Percentiles rank a stretch among this genome's conserved stretches.
Evolutionary conservation across 2,329 filamentous ascomycete genomes (phyloP).

Genomic region (Colletotrichum tropicicola): DNA sequence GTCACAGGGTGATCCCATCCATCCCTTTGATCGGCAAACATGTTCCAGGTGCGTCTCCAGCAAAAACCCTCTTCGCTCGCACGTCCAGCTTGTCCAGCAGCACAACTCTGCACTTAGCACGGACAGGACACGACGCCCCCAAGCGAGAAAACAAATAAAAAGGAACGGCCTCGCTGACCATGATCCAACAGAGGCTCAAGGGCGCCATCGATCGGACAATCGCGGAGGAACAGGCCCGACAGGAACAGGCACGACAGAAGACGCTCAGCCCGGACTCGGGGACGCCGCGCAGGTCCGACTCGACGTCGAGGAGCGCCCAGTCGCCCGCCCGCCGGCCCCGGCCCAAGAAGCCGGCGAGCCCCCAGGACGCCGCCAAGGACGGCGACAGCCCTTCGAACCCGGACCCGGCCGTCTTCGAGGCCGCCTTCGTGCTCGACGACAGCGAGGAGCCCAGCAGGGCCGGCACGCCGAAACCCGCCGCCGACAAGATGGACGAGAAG

Average conservation of each 20-base stretch:
- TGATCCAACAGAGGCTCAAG: slow-evolving; percentile 72
- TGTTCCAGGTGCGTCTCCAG: slow-evolving; percentile 37
- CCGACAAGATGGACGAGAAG: slow-evolving; percentile 41
- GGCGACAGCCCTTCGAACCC: slow-evolving; percentile 63
- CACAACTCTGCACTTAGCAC: too few relatives aligned
- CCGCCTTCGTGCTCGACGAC: slow-evolving; percentile 87
- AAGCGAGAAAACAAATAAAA: too few relatives aligned
- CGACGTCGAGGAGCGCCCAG: slow-evolving; percentile 33
- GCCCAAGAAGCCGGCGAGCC: slow-evolving; percentile 45
- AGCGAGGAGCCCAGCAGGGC: slow-evolving; percentile 74
- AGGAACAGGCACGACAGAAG: slow-evolving; percentile 54
- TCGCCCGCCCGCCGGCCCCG: slow-evolving; percentile 40
- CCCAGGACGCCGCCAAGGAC: slow-evolving; percentile 41
- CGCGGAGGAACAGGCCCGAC: slow-evolving; percentile 89
- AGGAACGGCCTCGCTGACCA: too few relatives aligned
- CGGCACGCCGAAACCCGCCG: slow-evolving; percentile 61
- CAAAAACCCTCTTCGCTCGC: slow-evolving; percentile 3
- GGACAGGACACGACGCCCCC: too few relatives aligned
- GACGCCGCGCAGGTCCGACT: slow-evolving; percentile 44
- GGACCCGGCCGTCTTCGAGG: slow-evolving; percentile 88
- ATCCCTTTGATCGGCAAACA: slow-evolving; percentile 31
- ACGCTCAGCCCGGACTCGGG: slow-evolving; percentile 16
- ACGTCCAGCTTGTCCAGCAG: background rate
- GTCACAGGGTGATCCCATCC: slow-evolving; percentile 30
- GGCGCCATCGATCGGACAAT: slow-evolving; percentile 88